Conservation (phyloP, 306 rosid species). For the Potentilla sterilis region DNA sequence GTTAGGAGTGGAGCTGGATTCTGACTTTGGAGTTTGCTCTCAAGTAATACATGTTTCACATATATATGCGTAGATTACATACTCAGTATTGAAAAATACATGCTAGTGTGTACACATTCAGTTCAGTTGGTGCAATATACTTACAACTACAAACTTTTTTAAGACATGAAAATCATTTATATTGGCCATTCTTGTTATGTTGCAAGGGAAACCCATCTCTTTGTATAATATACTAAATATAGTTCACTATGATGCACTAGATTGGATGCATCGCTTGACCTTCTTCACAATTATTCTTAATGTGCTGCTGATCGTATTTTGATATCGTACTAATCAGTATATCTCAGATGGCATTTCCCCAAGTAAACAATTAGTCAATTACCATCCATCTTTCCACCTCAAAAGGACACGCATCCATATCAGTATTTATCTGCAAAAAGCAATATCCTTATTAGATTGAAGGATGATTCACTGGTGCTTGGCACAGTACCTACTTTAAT, state of each 20-base stretch:
- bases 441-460: background rate
- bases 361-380: no score
- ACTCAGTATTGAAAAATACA: background rate
- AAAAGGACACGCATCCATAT: background rate
- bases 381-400: background rate
- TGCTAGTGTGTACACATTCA: background rate
- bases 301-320: background rate
- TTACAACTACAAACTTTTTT: background rate
- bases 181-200: background rate
- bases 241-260: background rate
- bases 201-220: background rate
- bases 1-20: background rate
- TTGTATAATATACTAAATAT: no score
- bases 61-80: background rate
- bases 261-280: background rate
- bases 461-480: constrained; percentile 1
- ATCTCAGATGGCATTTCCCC: background rate
- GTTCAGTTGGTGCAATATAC: constrained; percentile 1
- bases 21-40: background rate
- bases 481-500: background rate
- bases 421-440: background rate
- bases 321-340: constrained; percentile 2
- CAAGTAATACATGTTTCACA: background rate
- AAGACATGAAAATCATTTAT: background rate
- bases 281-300: background rate